Conservation (phyloP, 495 filamentous ascomycete species). For the Annulohypoxylon nitens region DNA sequence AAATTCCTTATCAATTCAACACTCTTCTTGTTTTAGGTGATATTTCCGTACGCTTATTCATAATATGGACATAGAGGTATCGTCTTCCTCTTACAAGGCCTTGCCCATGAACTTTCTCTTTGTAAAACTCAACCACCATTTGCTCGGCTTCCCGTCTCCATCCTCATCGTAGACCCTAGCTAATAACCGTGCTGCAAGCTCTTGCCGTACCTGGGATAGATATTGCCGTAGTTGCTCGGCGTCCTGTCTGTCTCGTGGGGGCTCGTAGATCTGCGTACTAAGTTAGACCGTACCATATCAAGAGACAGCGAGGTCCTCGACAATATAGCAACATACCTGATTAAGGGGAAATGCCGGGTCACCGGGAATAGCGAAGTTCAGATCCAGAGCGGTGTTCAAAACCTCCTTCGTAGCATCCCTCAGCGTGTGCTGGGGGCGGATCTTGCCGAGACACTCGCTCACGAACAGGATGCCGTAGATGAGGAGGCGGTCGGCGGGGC, state of each 20-base stretch:
- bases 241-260: conserved; percentile 86
- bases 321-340: conserved; percentile 64
- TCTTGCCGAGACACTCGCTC: conserved; percentile 86
- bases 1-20: background rate
- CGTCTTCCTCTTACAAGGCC: conserved; percentile 67
- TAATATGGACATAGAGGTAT: conserved; percentile 6
- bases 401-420: conserved; percentile 68
- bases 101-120: conserved; percentile 99
- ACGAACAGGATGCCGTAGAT: conserved; percentile 98
- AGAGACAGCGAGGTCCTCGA: background rate
- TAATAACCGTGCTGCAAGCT: conserved; percentile 83
- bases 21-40: conserved; percentile 16
- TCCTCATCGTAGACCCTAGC: conserved; percentile 89
- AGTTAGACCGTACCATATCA: conserved; percentile 17
- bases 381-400: conserved; percentile 77
- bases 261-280: conserved; percentile 64
- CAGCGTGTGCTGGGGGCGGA: conserved; percentile 72
- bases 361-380: conserved; percentile 93
- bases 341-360: conserved; percentile 94
- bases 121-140: conserved; percentile 99
- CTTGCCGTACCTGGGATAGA: conserved; percentile 91
- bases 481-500: conserved; percentile 91
- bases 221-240: conserved; percentile 89
- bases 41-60: conserved; percentile 11
- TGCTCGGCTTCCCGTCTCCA: conserved; percentile 81